Evolutionary conservation across 768 basidiomycete species (phyloP), one percentile per base, ranked within the genome.

Genomic region (Mycena pura): DNA sequence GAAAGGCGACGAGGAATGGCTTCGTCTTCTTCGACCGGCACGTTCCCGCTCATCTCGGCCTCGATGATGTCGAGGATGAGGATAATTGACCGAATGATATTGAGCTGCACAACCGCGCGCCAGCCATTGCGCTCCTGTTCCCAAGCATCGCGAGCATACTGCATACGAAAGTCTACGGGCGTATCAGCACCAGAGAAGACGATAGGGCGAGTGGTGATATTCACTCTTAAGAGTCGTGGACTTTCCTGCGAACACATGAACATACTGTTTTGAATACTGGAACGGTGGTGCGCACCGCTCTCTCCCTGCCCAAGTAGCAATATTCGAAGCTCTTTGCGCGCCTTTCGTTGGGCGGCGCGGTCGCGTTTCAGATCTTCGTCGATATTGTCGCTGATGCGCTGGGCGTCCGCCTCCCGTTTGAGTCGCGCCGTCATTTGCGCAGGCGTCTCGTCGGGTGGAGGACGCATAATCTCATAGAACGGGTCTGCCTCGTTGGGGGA

Each of bases 71-170:
- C 82, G 59, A 91, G 82, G 59, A 93, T 86, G 60, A 78, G 77
- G 41, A 85, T 87, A 65, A 92, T 82, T 38, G 88, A 87, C 49
- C 84, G 87, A 34, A 93, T 85, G 65, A 93, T 82, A 72, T 93
- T 93, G 53, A 93, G 86, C 63, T 91, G 91, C 13, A 93, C 84
- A 57, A 93, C 88, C 0, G 86, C 79, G 21, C 88, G 84, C 92
- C 92, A 93, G 41, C 88, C 86, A 19, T 81, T 76, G 22, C 90
- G 87, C 68, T 93, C 91, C 45, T 78, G 77, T 50, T 79, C 78
- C 88, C 89, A 92, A 60, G 85, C 85, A 1, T 80, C 77, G 27
- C 75, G 77, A 6, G 87, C 84, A 70, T 86, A 91, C 38, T 82
- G 81, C 80, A 92, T 85, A 58, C 89, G 89, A 66, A 92, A 90